A percentile compares a stretch with the other conserved stretches of the same genome.
Conservation (phyloP, 2,329 filamentous ascomycete species). For the Claviceps sp. region DNA sequence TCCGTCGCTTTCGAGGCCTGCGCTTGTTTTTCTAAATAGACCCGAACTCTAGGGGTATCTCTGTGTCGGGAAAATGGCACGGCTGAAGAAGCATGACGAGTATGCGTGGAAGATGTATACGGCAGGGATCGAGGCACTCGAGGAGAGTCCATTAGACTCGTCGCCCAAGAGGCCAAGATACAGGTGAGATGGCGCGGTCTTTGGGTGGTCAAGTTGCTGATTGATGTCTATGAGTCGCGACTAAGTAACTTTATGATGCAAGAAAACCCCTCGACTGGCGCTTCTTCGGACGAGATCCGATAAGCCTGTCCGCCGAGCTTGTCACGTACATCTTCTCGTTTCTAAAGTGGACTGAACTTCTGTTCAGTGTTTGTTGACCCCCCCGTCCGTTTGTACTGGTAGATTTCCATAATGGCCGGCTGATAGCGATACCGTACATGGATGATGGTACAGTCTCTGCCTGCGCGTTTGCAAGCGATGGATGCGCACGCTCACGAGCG, state of each 20-base stretch:
- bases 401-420: neutral
- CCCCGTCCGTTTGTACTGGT: neutral
- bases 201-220: neutral
- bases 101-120: too few relatives aligned
- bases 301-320: constrained; percentile 16
- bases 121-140: too few relatives aligned
- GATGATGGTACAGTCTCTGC: constrained; percentile 13
- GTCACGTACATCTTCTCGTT: constrained; percentile 18
- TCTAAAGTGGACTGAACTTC: constrained; percentile 18
- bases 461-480: constrained; percentile 15
- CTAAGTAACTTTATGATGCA: constrained; percentile 17
- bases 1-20: too few relatives aligned
- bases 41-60: constrained; percentile 24
- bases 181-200: constrained; percentile 13
- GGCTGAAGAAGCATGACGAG: constrained; percentile 13
- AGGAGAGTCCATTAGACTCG: too few relatives aligned
- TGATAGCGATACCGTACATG: neutral
- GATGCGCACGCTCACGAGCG: constrained; percentile 16
- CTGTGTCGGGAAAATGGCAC: constrained; percentile 26
- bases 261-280: constrained; percentile 21
- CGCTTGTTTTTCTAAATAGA: neutral
- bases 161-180: constrained; percentile 9
- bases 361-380: constrained; percentile 12
- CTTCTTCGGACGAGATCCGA: neutral
- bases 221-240: neutral